These are phyloP conservation scores for Bimuria novae-zelandiae DNA, from an alignment of 2,329 filamentous ascomycete genomes.

Conservation along the genomic window DNA sequence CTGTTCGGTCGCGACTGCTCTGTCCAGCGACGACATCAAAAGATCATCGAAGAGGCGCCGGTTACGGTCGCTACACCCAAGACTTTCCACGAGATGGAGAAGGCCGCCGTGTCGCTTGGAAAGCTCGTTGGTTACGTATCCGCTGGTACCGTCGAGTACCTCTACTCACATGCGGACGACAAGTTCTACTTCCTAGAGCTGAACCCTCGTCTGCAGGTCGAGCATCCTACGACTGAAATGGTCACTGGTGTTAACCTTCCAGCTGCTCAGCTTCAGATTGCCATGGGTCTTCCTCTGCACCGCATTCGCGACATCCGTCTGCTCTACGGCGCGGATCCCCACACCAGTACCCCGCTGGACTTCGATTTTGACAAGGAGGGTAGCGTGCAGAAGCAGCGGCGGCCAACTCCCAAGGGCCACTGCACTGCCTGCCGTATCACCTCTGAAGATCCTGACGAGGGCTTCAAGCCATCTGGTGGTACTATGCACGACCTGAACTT, in stretches of 20 bases:
- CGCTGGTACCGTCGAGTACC: constrained; percentile 96
- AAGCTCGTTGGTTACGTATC: constrained; percentile 97
- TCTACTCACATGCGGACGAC: constrained; percentile 97
- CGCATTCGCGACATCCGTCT: constrained; percentile 94
- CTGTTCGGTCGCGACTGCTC: constrained; percentile 98
- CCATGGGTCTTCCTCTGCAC: constrained; percentile 97
- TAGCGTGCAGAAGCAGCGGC: constrained; percentile 82
- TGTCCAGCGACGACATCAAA: constrained; percentile 96
- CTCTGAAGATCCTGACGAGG: constrained; percentile 97
- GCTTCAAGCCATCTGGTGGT: constrained; percentile 98
- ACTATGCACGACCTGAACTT: constrained; percentile 99
- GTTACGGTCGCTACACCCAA: constrained; percentile 90
- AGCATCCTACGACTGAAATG: constrained; percentile 99
- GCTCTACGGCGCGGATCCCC: constrained; percentile 92
- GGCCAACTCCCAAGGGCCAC: constrained; percentile 92
- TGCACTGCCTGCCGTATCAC: constrained; percentile 99
- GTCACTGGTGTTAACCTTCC: constrained; percentile 97
- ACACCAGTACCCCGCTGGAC: constrained; percentile 84
- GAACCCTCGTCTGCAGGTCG: constrained; percentile 98
- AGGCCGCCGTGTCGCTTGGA: constrained; percentile 91
- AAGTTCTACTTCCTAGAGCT: constrained; percentile 99
- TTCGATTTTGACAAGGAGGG: constrained; percentile 92
- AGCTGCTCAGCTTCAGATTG: constrained; percentile 95
- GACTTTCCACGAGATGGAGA: constrained; percentile 96
- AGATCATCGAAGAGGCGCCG: constrained; percentile 98